phyloP scores from a whole-genome alignment of 2,329 filamentous ascomycete species.

The Fusarium nanum region DNA sequence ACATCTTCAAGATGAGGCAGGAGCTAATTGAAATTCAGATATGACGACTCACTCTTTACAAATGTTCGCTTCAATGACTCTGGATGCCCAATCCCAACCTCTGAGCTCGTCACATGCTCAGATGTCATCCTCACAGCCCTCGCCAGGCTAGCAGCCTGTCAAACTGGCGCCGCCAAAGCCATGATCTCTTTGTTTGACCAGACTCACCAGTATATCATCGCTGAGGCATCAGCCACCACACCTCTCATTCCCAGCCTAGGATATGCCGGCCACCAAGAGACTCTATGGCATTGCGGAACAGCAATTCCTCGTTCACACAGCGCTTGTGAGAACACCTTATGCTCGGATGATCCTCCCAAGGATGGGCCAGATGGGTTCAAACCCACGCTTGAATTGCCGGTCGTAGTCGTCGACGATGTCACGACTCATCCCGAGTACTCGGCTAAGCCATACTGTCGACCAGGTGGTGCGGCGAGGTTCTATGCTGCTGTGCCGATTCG shows the following conservation, averaged over 20 bases:
- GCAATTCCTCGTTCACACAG: constrained; percentile 48
- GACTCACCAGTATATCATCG: constrained; percentile 61
- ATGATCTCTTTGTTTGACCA: constrained; percentile 64
- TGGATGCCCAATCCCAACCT: constrained; percentile 38
- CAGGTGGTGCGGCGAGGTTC: constrained; percentile 48
- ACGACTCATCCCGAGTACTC: constrained; percentile 47
- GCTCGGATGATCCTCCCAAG: constrained; percentile 5
- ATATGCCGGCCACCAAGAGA: constrained; percentile 12
- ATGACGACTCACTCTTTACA: constrained; percentile 20
- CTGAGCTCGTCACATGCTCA: constrained; percentile 44
- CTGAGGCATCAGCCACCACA: constrained; percentile 60
- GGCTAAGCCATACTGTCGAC: constrained; percentile 39
- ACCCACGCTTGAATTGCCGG: constrained; percentile 40
- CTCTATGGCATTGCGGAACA: constrained; percentile 48
- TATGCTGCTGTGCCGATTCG: constrained; percentile 58
- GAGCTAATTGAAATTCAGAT: constrained; percentile 1
- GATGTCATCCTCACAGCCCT: constrained; percentile 60
- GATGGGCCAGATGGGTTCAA: not conserved
- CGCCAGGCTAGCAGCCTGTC: constrained; percentile 60
- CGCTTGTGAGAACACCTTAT: constrained; percentile 47
- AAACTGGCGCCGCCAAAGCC: constrained; percentile 55
- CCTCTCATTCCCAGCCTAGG: constrained; percentile 48
- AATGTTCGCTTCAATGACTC: constrained; percentile 42
- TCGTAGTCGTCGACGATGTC: constrained; percentile 53
- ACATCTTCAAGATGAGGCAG: not conserved